Evolutionary conservation across 2,329 filamentous ascomycete species (phyloP), one percentile per base, ranked within the genome.

Genomic region (Claviceps sp.): DNA sequence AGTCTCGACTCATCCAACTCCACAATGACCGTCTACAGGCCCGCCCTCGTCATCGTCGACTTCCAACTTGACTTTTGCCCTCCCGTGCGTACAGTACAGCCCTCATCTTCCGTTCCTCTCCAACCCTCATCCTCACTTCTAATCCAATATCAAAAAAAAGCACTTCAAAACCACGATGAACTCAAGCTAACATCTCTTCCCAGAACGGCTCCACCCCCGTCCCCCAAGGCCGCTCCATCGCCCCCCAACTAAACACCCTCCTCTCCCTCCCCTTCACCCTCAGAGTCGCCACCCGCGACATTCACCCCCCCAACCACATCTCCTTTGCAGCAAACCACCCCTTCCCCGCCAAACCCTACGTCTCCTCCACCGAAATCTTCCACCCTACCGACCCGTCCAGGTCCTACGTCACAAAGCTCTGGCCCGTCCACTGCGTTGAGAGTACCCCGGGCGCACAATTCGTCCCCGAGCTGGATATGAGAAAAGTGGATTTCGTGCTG

Each of bases 51-150:
- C 47, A 77, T 95, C 11, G 84, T 95, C 50, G 90, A 96, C 67
- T 76, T 95, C 63, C 93, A 97, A 69, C 85, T 96, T 67, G 91
- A 97, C 71, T 97, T 96, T 67, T 95, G 88, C 67, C 86, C 87
- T 54, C 89, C 90, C 13, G 88, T 93, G 34, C 20, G 51, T 22
- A n/a, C 13, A 14, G 9, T 22, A n/a, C 13, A 14, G 9, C 13
- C 42, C 24, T 4, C 7, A n/a, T 22, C 40, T 22, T 13, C 1
- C 45, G 37, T 18, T 16, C n/a, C 18, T 43, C 7, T 13, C 47
- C 24, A 20, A 34, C 5, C n/a, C 37, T 37, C 24, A 42, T 16
- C 51, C 42, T 37, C 43, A 30, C 9, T 9, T 30, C 11, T 1
- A 4, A 9, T 4, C 8, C 26, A 30, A 30, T 30, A 26, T 26